A percentile compares a stretch with the other conserved stretches of the same genome.
These are phyloP conservation scores for Apiospora sp. DNA, from an alignment of 2,329 filamentous ascomycete genomes.

Conservation along the genomic window DNA sequence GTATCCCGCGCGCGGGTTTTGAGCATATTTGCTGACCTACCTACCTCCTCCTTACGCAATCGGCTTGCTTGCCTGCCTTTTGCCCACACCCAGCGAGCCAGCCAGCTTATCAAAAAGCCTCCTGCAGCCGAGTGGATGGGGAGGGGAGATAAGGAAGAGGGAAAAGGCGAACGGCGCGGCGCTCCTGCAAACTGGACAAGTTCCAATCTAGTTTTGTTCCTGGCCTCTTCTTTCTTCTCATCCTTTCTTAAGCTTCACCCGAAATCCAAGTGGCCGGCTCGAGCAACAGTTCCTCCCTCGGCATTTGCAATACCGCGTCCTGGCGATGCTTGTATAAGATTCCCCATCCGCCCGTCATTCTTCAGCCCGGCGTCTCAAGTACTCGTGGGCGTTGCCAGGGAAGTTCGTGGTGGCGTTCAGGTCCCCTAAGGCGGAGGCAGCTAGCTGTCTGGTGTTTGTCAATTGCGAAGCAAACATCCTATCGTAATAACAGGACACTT, in stretches of 20 bases:
- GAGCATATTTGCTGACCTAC: not conserved
- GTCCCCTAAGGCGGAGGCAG: not conserved
- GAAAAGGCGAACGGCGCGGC: not conserved
- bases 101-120: too few relatives aligned
- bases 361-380: not conserved
- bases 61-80: not conserved
- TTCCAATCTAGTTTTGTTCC: not conserved
- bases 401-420: not conserved
- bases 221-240: not conserved
- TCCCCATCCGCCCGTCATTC: not conserved
- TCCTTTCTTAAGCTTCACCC: not conserved
- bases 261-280: conserved; percentile 10
- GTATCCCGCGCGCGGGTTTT: not conserved
- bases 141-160: not conserved
- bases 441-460: not conserved
- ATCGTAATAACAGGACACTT: not conserved
- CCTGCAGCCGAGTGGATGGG: not conserved
- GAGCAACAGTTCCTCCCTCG: not conserved
- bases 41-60: not conserved
- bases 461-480: not conserved
- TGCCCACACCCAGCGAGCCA: not conserved
- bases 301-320: not conserved
- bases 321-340: not conserved
- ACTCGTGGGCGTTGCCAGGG: not conserved
- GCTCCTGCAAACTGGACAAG: not conserved